Base-by-base conservation (phyloP, 495 filamentous ascomycete genomes). In the Clohesyomyces aquaticus region DNA sequence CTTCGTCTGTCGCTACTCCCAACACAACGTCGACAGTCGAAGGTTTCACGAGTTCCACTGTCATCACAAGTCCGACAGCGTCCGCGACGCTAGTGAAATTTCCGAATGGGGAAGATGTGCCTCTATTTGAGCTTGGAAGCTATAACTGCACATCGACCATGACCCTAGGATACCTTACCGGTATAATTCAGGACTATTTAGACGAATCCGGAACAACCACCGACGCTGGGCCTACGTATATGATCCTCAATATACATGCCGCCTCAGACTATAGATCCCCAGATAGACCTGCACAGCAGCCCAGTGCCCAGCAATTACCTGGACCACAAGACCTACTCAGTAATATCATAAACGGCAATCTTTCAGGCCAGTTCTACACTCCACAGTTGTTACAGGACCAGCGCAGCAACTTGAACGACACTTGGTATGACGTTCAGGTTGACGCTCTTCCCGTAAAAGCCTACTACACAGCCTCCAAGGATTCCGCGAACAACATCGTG, bases 211-310 rank as follows among this genome's bases (percentile, higher is more conserved):
- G 75, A 23, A 79, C 74, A 14, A 77, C 78, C 6, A 52, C 83
- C 27, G 75, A 75, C 4, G 82, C 81, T 4, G 75, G 74, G 32
- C 25, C 80, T 3, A 61, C 73, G 0, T 83, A 78, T 61, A 51
- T 88, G 4, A 76, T 80, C 14, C 61, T 89, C 55, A 87, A 87
- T 70, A 70, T 89, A 1, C 86, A 88, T 76, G 82, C 77, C 16
- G 83, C 85, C 6, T 76, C 78, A 8, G 74, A 78, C 52, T 66
- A 72, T 29, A 66, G 71, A 22, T 54, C 57, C 1, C 63, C 62
- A 49, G 70, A 50, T 12, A 77, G 79, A 0, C 66, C 71, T 12
- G 68, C 78, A n/a, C 77, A 76, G 19, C 61, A 83, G 18, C 80
- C 82, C n/a, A 61, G 67, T 0, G 47, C 63, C 0, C 2, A 73